Base-by-base conservation (phyloP, 2,329 filamentous ascomycete genomes). In the Scedosporium aurantiacum region DNA sequence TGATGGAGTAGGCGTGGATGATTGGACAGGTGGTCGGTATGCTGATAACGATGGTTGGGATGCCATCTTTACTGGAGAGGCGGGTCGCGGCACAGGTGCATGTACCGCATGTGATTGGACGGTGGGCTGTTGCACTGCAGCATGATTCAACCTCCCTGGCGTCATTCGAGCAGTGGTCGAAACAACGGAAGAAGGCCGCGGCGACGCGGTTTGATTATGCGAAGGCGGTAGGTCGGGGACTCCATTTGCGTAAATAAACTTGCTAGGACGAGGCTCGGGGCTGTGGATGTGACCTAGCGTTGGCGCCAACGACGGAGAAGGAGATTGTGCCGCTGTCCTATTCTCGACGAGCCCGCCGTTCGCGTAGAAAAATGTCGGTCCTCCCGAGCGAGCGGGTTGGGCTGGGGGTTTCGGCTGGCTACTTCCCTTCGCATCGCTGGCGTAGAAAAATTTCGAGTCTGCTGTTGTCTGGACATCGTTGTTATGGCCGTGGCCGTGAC, bases 391-490 rank as follows among this genome's bases (percentile, higher is more conserved):
- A 12, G 40, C 50, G 62, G 72, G 70, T 47, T 74, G 67, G 18
- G 74, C 75, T 37, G 74, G 74, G 28, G 75, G 68, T 58, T 69
- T 67, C 59, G 68, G 71, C 65, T 72, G 69, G 59, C 68, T 37
- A 10, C 32, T 65, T 23, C 77, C 73, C 67, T 82, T 86, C 45
- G 82, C 88, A 67, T 96, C 90, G 71, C 86, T 90, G 28, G 92
- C 94, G 71, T 95, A 92, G 72, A 99, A 97, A 80, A 97, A 97
- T 76, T 91, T 93, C 60, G 87, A 75, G 59, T 82, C 80, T 21
- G 69, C 67, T 67, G 68, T 72, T 67, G 63, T 58, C 21, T 63
- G 63, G 8, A 59, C 52, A 28, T 54, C 58, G 18, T 41, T 41
- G 18, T 4, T 8, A 27, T 23, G 1, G 61, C 63, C 66, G 70